A percentile compares a stretch with the other conserved stretches of the same genome.
Conservation (phyloP, 371 early-diverging fungal species). For the Mucor plumbeus region DNA sequence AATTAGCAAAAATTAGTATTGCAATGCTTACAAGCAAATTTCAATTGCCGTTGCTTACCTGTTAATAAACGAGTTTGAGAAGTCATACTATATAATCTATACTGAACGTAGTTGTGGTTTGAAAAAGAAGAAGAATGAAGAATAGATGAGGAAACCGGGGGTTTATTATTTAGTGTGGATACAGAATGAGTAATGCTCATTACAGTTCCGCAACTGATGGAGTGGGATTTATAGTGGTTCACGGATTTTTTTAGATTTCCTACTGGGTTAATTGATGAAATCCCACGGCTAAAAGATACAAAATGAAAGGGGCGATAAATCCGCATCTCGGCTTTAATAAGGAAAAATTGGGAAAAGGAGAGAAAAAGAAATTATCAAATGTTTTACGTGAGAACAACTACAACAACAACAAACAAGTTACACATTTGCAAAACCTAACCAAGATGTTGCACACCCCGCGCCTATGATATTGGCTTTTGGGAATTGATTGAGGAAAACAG, state of each 20-base stretch:
- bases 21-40: no score
- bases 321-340: neutral
- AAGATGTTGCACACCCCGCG: slow-evolving; percentile 38
- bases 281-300: neutral
- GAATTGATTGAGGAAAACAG: neutral
- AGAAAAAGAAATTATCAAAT: neutral
- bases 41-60: neutral
- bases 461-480: slow-evolving; percentile 16
- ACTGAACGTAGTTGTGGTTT: neutral
- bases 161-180: slow-evolving; percentile 3
- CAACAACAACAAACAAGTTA: neutral
- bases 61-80: slow-evolving; percentile 1
- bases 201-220: neutral
- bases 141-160: neutral
- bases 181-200: slow-evolving; percentile 10
- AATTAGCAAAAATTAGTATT: neutral
- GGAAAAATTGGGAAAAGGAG: neutral
- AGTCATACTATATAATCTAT: neutral
- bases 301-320: neutral
- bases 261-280: neutral
- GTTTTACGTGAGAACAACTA: neutral
- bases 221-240: no score
- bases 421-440: slow-evolving; percentile 18
- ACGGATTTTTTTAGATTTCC: neutral
- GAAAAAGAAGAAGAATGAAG: neutral